Evolutionary conservation across 2,329 filamentous ascomycete species (phyloP), one percentile per base, ranked within the genome.

Genomic region (Aspergillus thermomutatus): DNA sequence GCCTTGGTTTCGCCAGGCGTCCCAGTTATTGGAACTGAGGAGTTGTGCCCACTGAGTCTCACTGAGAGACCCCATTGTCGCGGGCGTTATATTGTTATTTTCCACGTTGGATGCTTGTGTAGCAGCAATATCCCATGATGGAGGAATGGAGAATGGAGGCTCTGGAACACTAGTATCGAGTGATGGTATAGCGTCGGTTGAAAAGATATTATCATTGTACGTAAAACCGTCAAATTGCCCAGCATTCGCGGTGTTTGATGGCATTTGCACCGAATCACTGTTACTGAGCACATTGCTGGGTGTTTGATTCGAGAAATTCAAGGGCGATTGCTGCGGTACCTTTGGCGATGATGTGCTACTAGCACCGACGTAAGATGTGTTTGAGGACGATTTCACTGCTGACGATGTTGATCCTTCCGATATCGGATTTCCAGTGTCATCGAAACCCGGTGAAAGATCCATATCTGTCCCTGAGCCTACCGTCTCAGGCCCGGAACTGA

Each of bases 11-110:
- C 55, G 55, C 58, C 60, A 66, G 3, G 59, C 50, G 48, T 62
- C 61, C 64, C 64, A 66, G 11, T 53, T 59, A 1, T 46, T 54
- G 14, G 58, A 56, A 6, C 51, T 53, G 37, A 73, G 53, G 1
- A 74, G 64, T 26, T 73, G 66, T 3, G 69, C 67, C 71, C 74
- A 77, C 41, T 75, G 72, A 3, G 66, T 66, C 19, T 73, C 72
- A 26, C 58, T 70, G 7, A 73, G 60, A 14, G 64, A 54, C 28
- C 69, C 69, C 49, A 73, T 56, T 17, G 64, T 63, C 1, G 61
- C 47, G 27, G 57, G 49, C 11, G 60, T 59, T 25, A 66, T 62
- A 37, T 67, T 64, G 19, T 60, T 46, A 50, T 61, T 60, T 17
- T 48, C 60, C 14, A 56, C 21, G 19, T 56, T 58, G 1, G 61